phyloP scores from a whole-genome alignment of 2,329 filamentous ascomycete species.

The Neopestalotiopsis clavispora region DNA sequence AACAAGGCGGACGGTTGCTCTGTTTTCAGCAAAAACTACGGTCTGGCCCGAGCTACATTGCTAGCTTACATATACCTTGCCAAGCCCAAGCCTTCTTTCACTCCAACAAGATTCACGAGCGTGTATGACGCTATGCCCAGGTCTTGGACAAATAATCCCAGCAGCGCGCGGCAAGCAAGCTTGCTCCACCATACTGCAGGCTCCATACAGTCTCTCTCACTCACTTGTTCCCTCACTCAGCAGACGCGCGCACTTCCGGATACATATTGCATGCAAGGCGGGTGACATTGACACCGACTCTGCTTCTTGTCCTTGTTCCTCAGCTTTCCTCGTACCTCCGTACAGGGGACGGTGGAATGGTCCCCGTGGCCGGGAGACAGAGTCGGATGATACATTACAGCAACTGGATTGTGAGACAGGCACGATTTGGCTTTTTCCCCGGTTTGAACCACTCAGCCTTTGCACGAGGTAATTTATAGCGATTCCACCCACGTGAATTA shows the following conservation, averaged over 20 bases:
- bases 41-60: conserved; percentile 4
- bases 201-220: background rate
- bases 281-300: background rate
- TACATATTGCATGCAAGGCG: background rate
- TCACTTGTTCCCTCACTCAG: background rate
- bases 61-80: conserved; percentile 4
- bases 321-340: background rate
- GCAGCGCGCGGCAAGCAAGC: background rate
- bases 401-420: background rate
- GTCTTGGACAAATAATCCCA: conserved; percentile 10
- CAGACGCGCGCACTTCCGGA: background rate
- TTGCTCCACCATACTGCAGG: conserved; percentile 5
- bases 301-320: background rate
- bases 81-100: conserved; percentile 3
- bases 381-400: background rate
- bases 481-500: background rate
- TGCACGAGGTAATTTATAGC: background rate
- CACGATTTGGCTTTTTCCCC: background rate
- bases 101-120: conserved; percentile 1
- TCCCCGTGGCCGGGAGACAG: background rate
- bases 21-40: background rate
- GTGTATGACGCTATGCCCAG: conserved; percentile 15
- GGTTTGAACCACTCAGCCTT: conserved; percentile 1
- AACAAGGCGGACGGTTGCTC: conserved; percentile 5
- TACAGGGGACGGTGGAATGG: background rate